Percentiles rank a stretch among this genome's conserved stretches.
phyloP scores from a whole-genome alignment of 1,284 basidiomycete species.

The Inonotus obliquus region DNA sequence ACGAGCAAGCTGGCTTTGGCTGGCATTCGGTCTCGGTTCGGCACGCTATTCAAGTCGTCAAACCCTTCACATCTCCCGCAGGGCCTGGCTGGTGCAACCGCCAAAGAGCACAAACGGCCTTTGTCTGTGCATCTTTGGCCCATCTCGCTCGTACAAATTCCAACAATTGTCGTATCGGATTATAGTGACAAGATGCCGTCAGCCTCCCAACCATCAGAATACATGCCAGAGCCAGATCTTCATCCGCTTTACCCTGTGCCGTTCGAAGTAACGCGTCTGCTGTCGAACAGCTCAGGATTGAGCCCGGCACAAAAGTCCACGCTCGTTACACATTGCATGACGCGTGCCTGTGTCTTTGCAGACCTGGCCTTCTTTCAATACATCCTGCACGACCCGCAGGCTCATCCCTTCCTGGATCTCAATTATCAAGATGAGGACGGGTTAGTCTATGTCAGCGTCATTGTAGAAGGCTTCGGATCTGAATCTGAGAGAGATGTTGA shows the following conservation, averaged over 20 bases:
- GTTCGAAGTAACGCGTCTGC: slow-evolving; percentile 52
- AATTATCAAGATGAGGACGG: slow-evolving; percentile 77
- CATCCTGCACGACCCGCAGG: slow-evolving; percentile 65
- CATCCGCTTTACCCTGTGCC: slow-evolving; percentile 71
- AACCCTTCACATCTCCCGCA: background rate
- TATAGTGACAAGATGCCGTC: slow-evolving; percentile 22
- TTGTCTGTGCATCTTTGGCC: slow-evolving; percentile 7
- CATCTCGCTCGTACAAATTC: background rate
- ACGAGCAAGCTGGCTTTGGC: slow-evolving; percentile 4
- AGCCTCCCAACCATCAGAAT: slow-evolving; percentile 34
- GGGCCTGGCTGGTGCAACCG: background rate
- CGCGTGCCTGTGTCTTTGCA: slow-evolving; percentile 70
- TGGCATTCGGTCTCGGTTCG: background rate
- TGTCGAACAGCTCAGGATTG: slow-evolving; percentile 64
- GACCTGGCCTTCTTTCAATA: slow-evolving; percentile 68
- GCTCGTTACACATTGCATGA: slow-evolving; percentile 66
- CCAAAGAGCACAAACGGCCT: background rate
- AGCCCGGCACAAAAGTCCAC: slow-evolving; percentile 58
- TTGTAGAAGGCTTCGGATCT: slow-evolving; percentile 81
- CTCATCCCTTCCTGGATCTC: slow-evolving; percentile 65
- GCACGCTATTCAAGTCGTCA: slow-evolving; percentile 6
- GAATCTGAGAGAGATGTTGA: slow-evolving; percentile 80
- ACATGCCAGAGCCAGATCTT: slow-evolving; percentile 70
- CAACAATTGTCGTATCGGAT: slow-evolving; percentile 10
- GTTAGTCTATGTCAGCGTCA: slow-evolving; percentile 69